A percentile compares a stretch with the other conserved stretches of the same genome.
phyloP scores from a whole-genome alignment of 2,329 filamentous ascomycete genomes.

The Magnaporthiopsis incrustans region DNA sequence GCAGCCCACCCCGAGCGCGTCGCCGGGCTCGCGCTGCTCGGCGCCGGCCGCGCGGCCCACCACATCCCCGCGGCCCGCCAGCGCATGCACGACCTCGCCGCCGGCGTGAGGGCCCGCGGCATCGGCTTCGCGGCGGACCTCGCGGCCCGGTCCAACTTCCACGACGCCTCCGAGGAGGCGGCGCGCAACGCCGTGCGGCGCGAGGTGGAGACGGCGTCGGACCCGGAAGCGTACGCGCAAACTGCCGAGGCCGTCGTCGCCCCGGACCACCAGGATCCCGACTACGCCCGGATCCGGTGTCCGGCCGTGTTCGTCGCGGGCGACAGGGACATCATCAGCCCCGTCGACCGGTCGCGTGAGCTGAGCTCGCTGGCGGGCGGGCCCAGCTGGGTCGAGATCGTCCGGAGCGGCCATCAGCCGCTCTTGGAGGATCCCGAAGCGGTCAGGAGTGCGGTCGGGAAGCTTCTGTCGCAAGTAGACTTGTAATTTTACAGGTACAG shows the following conservation, averaged over 20 bases:
- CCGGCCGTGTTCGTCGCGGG: slow-evolving; percentile 16
- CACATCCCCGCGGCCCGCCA: slow-evolving; percentile 22
- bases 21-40: slow-evolving; percentile 23
- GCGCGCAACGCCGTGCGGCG: slow-evolving; percentile 17
- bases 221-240: slow-evolving; percentile 23
- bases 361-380: no score
- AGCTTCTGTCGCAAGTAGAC: no score
- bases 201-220: slow-evolving; percentile 20
- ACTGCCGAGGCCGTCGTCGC: slow-evolving; percentile 23
- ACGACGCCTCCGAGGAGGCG: slow-evolving; percentile 15
- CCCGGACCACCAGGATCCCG: slow-evolving; percentile 21
- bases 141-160: slow-evolving; percentile 21
- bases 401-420: no score
- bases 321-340: no score
- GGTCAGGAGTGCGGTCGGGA: no score
- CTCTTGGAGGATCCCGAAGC: no score
- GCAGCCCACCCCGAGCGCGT: slow-evolving; percentile 18
- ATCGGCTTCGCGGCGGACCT: slow-evolving; percentile 20
- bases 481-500: no score
- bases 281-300: slow-evolving; percentile 22
- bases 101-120: slow-evolving; percentile 18
- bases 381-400: no score
- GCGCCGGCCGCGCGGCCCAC: slow-evolving; percentile 21
- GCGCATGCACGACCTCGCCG: slow-evolving; percentile 22
- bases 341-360: no score